These are phyloP conservation scores for Yarrowia keelungensis DNA, from an alignment of 805 yeast genomes.

Conservation along the genomic window DNA sequence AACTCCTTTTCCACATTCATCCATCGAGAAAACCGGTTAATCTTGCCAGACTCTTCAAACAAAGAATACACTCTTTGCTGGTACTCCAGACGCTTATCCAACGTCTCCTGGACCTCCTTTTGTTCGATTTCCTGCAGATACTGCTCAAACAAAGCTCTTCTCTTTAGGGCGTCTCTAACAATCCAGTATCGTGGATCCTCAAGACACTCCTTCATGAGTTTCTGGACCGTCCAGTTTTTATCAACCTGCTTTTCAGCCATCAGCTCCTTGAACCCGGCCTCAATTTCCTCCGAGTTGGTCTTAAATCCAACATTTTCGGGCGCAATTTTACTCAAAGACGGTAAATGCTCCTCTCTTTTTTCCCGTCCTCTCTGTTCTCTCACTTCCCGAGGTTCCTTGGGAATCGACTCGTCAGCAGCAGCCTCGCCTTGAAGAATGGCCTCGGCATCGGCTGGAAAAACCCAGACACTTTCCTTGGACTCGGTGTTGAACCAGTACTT, in stretches of 20 bases:
- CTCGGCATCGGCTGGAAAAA: constrained; percentile 64
- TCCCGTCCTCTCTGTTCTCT: constrained; percentile 21
- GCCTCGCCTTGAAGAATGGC: constrained; percentile 41
- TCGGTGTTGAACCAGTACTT: constrained; percentile 71
- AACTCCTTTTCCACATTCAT: constrained; percentile 59
- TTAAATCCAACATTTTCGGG: constrained; percentile 24
- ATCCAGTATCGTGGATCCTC: constrained; percentile 72
- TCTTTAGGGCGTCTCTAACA: constrained; percentile 63
- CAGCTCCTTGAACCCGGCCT: constrained; percentile 59
- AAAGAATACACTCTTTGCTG: constrained; percentile 60
- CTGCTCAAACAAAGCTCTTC: constrained; percentile 69
- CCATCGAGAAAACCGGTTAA: constrained; percentile 72
- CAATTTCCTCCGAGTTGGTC: constrained; percentile 45
- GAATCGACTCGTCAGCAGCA: constrained; percentile 2
- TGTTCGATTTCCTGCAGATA: constrained; percentile 55
- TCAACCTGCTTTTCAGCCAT: constrained; percentile 65
- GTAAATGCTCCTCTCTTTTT: constrained; percentile 1
- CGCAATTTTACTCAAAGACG: constrained; percentile 23
- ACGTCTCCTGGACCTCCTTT: constrained; percentile 61
- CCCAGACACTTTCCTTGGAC: constrained; percentile 80
- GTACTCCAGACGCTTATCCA: constrained; percentile 60
- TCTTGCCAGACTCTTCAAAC: constrained; percentile 48
- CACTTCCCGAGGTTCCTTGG: constrained; percentile 3
- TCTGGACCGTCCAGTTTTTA: constrained; percentile 75
- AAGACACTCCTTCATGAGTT: constrained; percentile 65